Conservation (phyloP, 2,329 filamentous ascomycete genomes). For the Aspergillus sp. region DNA sequence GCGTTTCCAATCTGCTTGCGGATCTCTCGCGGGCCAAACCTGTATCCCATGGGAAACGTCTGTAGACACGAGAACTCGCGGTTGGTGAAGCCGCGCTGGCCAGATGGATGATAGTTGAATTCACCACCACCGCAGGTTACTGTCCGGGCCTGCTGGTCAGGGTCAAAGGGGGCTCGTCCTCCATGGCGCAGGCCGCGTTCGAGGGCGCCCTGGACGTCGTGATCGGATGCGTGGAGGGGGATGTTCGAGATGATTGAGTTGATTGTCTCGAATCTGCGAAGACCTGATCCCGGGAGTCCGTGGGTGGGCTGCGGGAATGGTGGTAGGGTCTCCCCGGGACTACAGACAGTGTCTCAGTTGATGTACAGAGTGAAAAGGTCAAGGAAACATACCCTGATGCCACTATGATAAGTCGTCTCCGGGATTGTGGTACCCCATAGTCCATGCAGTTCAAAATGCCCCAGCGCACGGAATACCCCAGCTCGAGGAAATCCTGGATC, state of each 20-base stretch:
- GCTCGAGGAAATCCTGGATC: slow-evolving; percentile 55
- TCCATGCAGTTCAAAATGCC: slow-evolving; percentile 46
- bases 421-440: slow-evolving; percentile 43
- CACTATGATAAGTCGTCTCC: slow-evolving; percentile 45
- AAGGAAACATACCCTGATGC: slow-evolving; percentile 43
- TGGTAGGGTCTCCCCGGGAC: slow-evolving; percentile 64
- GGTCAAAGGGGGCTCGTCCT: slow-evolving; percentile 37
- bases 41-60: slow-evolving; percentile 56
- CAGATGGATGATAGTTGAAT: slow-evolving; percentile 58
- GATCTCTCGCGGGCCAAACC: slow-evolving; percentile 41
- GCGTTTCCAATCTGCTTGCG: slow-evolving; percentile 69
- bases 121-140: slow-evolving; percentile 57
- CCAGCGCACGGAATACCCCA: slow-evolving; percentile 65
- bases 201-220: slow-evolving; percentile 28
- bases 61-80: slow-evolving; percentile 63
- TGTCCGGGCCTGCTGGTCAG: slow-evolving; percentile 45
- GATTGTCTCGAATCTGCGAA: slow-evolving; percentile 36
- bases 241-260: slow-evolving; percentile 34
- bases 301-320: slow-evolving; percentile 58
- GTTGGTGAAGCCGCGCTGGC: slow-evolving; percentile 54
- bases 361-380: background rate
- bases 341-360: slow-evolving; percentile 32
- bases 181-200: slow-evolving; percentile 16
- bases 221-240: slow-evolving; percentile 33
- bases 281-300: slow-evolving; percentile 19